Evolutionary conservation across 768 basidiomycete genomes (phyloP).

Genomic region (Rhodotorula graminis): DNA sequence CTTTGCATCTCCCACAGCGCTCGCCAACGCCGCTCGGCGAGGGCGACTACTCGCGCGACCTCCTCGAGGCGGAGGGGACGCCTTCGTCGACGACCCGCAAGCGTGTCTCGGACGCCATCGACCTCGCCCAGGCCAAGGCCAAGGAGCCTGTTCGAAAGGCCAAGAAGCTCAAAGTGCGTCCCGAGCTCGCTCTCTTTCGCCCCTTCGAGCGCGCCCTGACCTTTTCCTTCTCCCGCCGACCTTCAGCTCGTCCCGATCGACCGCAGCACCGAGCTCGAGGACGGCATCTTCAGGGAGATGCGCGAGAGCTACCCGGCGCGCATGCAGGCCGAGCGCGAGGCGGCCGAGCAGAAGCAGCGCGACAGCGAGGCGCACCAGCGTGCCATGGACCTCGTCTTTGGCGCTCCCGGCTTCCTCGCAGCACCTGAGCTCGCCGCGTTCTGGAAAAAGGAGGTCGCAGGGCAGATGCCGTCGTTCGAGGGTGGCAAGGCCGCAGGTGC

Average conservation of each 20-base stretch:
- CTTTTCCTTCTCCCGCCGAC: not conserved
- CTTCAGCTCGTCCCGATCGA: slow-evolving; percentile 21
- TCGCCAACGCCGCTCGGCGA: slow-evolving; percentile 1
- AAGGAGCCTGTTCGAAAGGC: not conserved
- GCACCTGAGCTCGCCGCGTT: not conserved
- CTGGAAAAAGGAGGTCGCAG: slow-evolving; percentile 13
- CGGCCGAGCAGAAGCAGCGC: not conserved
- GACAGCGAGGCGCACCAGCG: slow-evolving; percentile 17
- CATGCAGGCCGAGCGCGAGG: slow-evolving; percentile 22
- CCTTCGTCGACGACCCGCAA: slow-evolving; percentile 14
- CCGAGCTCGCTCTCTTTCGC: too few species aligned
- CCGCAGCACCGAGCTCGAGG: slow-evolving; percentile 13
- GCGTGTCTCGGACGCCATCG: slow-evolving; percentile 27
- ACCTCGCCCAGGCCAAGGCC: not conserved
- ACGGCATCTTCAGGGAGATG: slow-evolving; percentile 7
- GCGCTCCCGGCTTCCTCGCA: not conserved
- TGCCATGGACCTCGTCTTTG: slow-evolving; percentile 30
- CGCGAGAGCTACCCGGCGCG: slow-evolving; percentile 17
- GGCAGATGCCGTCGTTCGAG: slow-evolving; percentile 11
- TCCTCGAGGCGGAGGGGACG: not conserved
- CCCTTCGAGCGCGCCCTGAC: too few species aligned
- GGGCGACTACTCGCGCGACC: not conserved
- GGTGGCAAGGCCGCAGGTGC: slow-evolving; percentile 15
- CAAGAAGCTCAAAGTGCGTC: slow-evolving; percentile 23
- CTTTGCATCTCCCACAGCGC: not conserved